Evolutionary conservation across 164 flowering plant genomes (phyloP).

Genomic region (Vitis amurensis): DNA sequence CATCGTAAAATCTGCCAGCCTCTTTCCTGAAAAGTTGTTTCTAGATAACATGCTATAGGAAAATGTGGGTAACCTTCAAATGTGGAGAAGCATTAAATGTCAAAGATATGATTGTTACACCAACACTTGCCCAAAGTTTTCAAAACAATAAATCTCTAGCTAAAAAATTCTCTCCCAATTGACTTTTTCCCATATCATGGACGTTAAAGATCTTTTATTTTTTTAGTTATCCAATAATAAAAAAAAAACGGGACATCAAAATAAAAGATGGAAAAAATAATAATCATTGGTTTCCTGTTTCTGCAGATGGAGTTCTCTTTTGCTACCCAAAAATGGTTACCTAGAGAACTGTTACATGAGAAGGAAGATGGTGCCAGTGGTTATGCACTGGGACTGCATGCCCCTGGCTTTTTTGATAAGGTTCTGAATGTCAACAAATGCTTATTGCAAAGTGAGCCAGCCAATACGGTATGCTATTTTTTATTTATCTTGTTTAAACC

Average conservation of each 20-base stretch:
- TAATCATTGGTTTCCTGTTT: slow-evolving; percentile 11
- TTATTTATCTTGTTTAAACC: background rate
- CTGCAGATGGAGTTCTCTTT: slow-evolving; percentile 98
- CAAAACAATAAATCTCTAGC: too few species aligned
- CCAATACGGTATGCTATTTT: slow-evolving; percentile 58
- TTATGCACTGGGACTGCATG: slow-evolving; percentile 88
- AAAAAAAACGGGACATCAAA: background rate
- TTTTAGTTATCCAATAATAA: background rate
- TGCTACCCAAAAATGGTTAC: slow-evolving; percentile 74
- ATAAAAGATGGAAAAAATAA: background rate
- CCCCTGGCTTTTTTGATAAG: slow-evolving; percentile 95
- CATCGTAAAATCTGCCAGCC: background rate
- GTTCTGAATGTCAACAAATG: slow-evolving; percentile 81
- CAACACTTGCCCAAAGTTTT: too few species aligned
- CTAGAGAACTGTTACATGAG: slow-evolving; percentile 38
- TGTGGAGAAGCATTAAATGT: background rate
- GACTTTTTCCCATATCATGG: too few species aligned
- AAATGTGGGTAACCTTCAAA: background rate
- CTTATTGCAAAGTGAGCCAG: slow-evolving; percentile 88
- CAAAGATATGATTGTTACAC: too few species aligned
- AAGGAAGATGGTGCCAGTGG: slow-evolving; percentile 34
- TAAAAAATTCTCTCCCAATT: too few species aligned
- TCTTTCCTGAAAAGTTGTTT: background rate
- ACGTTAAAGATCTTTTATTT: background rate
- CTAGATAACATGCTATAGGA: background rate